phyloP scores from a whole-genome alignment of 306 rosid genomes.

The Heteromeles arbutifolia region DNA sequence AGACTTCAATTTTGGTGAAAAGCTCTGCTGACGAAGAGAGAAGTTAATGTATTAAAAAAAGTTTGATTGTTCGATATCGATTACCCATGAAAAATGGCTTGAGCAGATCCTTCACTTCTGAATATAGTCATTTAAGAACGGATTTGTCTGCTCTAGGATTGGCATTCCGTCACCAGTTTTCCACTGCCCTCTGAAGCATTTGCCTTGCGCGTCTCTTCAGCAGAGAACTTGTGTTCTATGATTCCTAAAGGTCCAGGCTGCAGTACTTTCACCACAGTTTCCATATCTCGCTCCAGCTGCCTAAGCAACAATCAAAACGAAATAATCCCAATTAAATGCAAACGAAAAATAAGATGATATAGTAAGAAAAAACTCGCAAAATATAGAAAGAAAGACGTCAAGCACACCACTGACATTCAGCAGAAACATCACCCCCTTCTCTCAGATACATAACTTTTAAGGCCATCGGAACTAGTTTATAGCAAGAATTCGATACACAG shows the following conservation, averaged over 20 bases:
- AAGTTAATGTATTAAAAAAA: neutral
- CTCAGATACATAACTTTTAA: neutral
- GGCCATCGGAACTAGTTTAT: neutral
- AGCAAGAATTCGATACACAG: neutral
- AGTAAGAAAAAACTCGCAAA: neutral
- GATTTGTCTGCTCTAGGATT: slow-evolving; percentile 27
- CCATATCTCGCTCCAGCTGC: slow-evolving; percentile 77
- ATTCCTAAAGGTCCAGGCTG: slow-evolving; percentile 95
- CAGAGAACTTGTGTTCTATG: slow-evolving; percentile 79
- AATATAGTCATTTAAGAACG: slow-evolving; percentile 42
- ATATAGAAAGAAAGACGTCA: neutral
- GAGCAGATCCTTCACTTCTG: slow-evolving; percentile 24
- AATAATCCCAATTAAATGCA: neutral
- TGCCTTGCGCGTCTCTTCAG: slow-evolving; percentile 59
- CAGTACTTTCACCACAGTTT: slow-evolving; percentile 72
- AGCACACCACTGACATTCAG: slow-evolving; percentile 1
- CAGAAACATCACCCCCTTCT: neutral
- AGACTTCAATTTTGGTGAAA: neutral
- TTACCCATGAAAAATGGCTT: neutral
- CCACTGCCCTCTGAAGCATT: slow-evolving; percentile 55
- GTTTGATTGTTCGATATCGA: neutral
- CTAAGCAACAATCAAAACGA: slow-evolving; percentile 28
- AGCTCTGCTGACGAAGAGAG: neutral
- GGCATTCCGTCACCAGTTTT: slow-evolving; percentile 69
- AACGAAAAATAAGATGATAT: neutral